phyloP scores from a whole-genome alignment of 495 filamentous ascomycete genomes.

The Parathielavia appendiculata region DNA sequence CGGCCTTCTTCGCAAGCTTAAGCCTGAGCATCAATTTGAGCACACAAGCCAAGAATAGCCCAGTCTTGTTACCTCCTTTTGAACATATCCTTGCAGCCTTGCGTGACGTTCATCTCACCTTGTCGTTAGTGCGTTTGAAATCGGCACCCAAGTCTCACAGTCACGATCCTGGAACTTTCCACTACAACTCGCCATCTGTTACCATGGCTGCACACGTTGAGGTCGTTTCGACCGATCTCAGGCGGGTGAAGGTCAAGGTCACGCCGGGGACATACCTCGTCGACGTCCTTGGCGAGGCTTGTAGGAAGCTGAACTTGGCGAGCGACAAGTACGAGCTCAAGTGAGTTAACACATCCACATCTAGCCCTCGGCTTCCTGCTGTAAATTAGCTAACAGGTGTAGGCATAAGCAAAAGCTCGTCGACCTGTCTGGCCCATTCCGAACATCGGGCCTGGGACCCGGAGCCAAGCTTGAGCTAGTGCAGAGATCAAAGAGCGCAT shows the following conservation, averaged over 20 bases:
- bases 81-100: too few species aligned
- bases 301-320: constrained; percentile 66
- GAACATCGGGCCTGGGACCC: constrained; percentile 76
- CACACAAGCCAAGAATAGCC: too few species aligned
- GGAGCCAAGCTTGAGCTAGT: constrained; percentile 92
- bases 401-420: constrained; percentile 78
- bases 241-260: constrained; percentile 74
- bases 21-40: too few species aligned
- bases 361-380: background rate
- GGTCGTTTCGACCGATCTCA: constrained; percentile 71
- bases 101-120: too few species aligned
- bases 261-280: constrained; percentile 71
- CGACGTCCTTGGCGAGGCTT: constrained; percentile 82
- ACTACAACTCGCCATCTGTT: background rate
- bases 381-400: constrained; percentile 2
- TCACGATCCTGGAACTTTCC: background rate
- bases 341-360: constrained; percentile 40
- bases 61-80: too few species aligned
- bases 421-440: constrained; percentile 76
- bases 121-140: background rate
- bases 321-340: constrained; percentile 75
- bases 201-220: constrained; percentile 85
- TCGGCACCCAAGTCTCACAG: background rate
- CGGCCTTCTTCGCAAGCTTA: background rate
- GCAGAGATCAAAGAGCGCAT: constrained; percentile 72